A percentile compares a stretch with the other conserved stretches of the same genome.
Conservation (phyloP, 2,329 filamentous ascomycete genomes). For the Ophiocordyceps robertsii region DNA sequence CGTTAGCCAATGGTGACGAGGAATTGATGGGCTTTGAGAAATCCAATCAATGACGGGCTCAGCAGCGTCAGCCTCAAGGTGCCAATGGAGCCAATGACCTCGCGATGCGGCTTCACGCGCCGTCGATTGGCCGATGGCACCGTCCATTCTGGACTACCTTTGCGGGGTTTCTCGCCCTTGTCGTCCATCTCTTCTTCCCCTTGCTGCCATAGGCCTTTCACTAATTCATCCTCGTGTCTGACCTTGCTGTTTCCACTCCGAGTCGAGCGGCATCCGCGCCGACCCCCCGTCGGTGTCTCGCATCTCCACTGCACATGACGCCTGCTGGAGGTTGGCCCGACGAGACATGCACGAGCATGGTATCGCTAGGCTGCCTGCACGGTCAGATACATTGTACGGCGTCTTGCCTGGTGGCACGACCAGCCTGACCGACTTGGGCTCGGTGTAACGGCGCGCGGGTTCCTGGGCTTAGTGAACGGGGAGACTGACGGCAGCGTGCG, state of each 20-base stretch:
- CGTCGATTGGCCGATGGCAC: conserved; percentile 12
- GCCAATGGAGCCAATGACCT: conserved; percentile 14
- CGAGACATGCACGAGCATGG: background rate
- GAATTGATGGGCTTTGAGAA: background rate
- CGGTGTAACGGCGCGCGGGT: too few species aligned
- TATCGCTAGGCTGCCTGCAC: background rate
- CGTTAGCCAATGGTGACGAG: background rate
- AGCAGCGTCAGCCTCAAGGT: background rate
- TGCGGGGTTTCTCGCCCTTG: background rate
- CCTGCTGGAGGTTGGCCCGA: background rate
- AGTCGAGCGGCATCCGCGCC: too few species aligned
- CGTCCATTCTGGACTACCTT: conserved; percentile 12
- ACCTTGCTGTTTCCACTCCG: too few species aligned
- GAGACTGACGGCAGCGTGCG: too few species aligned
- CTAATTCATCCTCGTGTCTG: too few species aligned
- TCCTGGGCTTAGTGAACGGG: too few species aligned
- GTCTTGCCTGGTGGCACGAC: too few species aligned
- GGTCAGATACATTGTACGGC: too few species aligned
- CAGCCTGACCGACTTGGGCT: too few species aligned
- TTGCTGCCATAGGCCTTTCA: too few species aligned
- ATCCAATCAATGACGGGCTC: background rate
- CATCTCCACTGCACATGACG: background rate
- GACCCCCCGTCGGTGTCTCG: background rate
- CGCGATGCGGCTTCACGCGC: conserved; percentile 5
- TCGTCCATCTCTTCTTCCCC: too few species aligned